Base-by-base conservation (phyloP, 2,329 filamentous ascomycete species). In the Fusarium setosum region DNA sequence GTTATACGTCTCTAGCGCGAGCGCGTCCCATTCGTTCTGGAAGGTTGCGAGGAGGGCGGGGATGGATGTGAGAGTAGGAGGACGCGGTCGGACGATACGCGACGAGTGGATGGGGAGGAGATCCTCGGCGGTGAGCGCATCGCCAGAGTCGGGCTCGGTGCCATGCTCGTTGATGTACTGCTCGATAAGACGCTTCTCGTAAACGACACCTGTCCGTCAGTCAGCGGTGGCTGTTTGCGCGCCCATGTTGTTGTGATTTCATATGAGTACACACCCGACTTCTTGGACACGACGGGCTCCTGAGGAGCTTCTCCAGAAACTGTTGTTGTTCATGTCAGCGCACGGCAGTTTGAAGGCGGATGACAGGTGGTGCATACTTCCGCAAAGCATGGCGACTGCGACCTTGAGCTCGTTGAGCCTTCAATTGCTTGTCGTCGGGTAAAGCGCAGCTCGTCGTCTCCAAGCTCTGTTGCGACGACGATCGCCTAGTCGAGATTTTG, bases 291-390 rank as follows among this genome's bases (percentile, higher is more conserved):
- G 70, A 98, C 95, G 56, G 96, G 94, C 81, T 94, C 91, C 82
- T 97, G 92, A 68, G 96, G 95, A 82, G 93, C 90, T 87, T 97
- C 95, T 82, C 96, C 96, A 65, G 96, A 99, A 80, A 99, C 95
- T 97, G 74, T 55, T 97, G 74, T 55, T 61, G 40, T 45, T 24
- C 32, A 23, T 11, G 62, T 70, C 62, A 63, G 71, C 67, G 44
- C 65, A 54, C 31, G 20, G 13, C 5, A 17, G 6, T 32, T 49
- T 53, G n/a, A 17, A 45, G 13, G 54, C 9, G 9, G 4, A 8
- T 7, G 13, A 18, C 7, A 13, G 31, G 7, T 7, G 8, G 1
- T 58, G 73, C 79, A 73, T 74, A 82, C 81, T 84, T 81, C 77
- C 79, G 51, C 82, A 84, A 73, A 84, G 77, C 82, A 84, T 84